Base-by-base conservation (phyloP, 768 basidiomycete species). In the Naematelia encephala region DNA sequence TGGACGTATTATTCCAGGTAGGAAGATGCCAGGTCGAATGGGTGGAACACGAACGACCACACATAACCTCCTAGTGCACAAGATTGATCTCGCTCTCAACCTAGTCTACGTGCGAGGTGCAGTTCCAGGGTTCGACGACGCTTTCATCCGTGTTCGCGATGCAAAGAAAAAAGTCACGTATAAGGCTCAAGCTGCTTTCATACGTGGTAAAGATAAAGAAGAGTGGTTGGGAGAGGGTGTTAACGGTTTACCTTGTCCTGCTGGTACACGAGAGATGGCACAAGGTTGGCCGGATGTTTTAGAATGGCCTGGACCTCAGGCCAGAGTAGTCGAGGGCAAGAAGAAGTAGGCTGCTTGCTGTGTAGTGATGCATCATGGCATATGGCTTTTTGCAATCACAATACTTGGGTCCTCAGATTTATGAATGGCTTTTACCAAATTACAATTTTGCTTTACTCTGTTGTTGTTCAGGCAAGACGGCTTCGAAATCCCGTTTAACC, bases 1-100 rank as follows among this genome's bases (percentile, higher is more conserved):
- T 23, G 96, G 96, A 48, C 86, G 96, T 69, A 82, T 97, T 4
- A 91, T 89, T 80, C 96, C 96, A 2, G 96, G 96, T 34, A 96
- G 92, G 80, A 98, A 97, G 81, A 97, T 96, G 94, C 86, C 94
- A 10, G 96, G 96, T 29, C 87, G 86, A 22, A 86, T 97, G 82
- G 96, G 96, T 51, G 87, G 86, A 56, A 82, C 84, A 62, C 86
- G 86, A 42, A 83, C 84, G 8, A 98, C 94, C 5, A 82, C 83
- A 13, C 91, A 94, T 71, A 98, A 97, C 73, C 85, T 98, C 23
- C 78, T 86, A 0, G 90, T 98, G 44, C 83, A 92, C 56, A 88
- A 91, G 21, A 83, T 99, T 59, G 96, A 99, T 80, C 84, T 84
- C 21, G 79, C 80, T 13, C 84, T 96, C 49, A 87, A 98, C 78